A percentile compares a stretch with the other conserved stretches of the same genome.
These are phyloP conservation scores for Pseudozyma tsukubaensis DNA, from an alignment of 1,284 basidiomycete genomes.

Conservation along the genomic window DNA sequence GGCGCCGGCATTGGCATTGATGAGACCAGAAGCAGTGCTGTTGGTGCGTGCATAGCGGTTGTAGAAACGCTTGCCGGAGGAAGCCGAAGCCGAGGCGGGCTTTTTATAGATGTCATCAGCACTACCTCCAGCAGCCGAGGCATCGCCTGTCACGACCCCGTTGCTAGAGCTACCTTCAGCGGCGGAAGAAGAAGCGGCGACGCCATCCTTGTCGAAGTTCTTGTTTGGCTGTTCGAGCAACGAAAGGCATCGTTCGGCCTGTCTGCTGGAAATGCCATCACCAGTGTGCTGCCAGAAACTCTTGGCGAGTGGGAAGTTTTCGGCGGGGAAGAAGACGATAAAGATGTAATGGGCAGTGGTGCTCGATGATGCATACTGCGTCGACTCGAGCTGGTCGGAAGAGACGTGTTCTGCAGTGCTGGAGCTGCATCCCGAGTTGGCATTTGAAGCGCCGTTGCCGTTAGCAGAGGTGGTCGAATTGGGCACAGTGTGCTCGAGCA, in stretches of 20 bases:
- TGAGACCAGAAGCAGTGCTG: slow-evolving; percentile 27
- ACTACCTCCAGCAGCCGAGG: too few species aligned
- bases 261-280: slow-evolving; percentile 85
- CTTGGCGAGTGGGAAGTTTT: slow-evolving; percentile 80
- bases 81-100: slow-evolving; percentile 7
- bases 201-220: slow-evolving; percentile 23
- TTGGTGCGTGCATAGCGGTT: slow-evolving; percentile 50
- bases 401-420: slow-evolving; percentile 39
- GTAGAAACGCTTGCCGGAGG: slow-evolving; percentile 50
- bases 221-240: slow-evolving; percentile 50
- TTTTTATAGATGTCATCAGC: slow-evolving; percentile 45
- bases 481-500: slow-evolving; percentile 37
- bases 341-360: slow-evolving; percentile 69
- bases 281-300: slow-evolving; percentile 97
- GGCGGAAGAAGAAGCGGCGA: background rate
- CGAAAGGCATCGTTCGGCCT: slow-evolving; percentile 82
- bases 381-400: slow-evolving; percentile 26
- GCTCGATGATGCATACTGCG: slow-evolving; percentile 24
- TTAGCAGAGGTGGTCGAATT: background rate
- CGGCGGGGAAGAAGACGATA: slow-evolving; percentile 80
- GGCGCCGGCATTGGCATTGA: background rate
- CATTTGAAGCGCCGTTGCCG: background rate
- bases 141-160: background rate
- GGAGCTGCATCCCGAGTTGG: slow-evolving; percentile 22
- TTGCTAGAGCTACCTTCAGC: background rate